Evolutionary conservation across 2,329 filamentous ascomycete species (phyloP), one percentile per base, ranked within the genome.

Genomic region (Aureobasidium musti): DNA sequence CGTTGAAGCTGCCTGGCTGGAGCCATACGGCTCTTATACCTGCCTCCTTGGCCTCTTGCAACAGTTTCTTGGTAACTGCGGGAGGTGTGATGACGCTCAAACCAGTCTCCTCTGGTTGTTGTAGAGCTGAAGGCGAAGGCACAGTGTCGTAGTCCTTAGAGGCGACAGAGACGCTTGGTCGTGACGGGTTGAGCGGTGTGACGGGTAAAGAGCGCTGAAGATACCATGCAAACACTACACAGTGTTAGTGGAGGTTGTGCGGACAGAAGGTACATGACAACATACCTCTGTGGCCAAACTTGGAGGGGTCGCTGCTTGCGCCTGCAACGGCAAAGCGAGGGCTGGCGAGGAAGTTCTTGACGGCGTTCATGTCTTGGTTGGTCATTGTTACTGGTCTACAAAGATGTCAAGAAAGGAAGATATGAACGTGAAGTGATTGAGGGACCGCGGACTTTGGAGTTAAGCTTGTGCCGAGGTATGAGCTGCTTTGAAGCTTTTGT

Each of bases 11-110:
- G 0, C 94, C 95, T 0, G 95, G 95, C 79, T 98, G 95, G 70
- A 98, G 80, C 90, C 91, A 97, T 5, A 97, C 88, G 30, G 91
- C 85, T 21, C 86, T 84, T 52, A 96, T 80, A 3, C 92, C 89
- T 13, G 90, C 82, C 66, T 85, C 81, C 77, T 88, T 90, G 0
- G 94, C 95, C 77, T 96, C 90, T 69, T 87, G 82, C 47, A 98
- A 81, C 8, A 96, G 81, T 73, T 87, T 80, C 67, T 89, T 83
- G 0, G 95, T 97, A 35, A 91, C 87, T 2, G 83, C 78, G 0
- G 95, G 94, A 3, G 91, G 91, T 14, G 95, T 98, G 75, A 98
- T 92, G 73, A 98, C 86, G 39, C 90, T 94, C 14, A 98, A 82
- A 5, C 88, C 88, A 0, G 92, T 96, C 69, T 90, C 82, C 23